These are phyloP conservation scores for Trypanosoma avium DNA, from an alignment of 208 protist species.

Conservation along the genomic window DNA sequence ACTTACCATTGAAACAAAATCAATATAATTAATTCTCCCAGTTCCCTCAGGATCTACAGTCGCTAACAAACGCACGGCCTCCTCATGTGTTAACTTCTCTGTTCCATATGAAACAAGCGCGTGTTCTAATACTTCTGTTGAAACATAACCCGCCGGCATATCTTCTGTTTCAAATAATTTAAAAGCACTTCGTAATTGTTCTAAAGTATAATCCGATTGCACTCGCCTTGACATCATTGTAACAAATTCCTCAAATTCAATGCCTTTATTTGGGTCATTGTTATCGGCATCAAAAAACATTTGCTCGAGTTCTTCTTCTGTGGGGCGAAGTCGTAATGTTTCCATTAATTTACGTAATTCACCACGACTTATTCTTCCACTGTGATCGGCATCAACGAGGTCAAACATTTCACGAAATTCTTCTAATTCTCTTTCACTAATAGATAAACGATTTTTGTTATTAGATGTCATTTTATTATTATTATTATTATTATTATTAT, in stretches of 20 bases:
- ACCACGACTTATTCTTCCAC: constrained; percentile 62
- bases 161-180: constrained; percentile 91
- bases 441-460: constrained; percentile 3
- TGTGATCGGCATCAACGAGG: constrained; percentile 83
- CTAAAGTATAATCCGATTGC: constrained; percentile 81
- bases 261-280: constrained; percentile 29
- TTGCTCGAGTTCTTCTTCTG: constrained; percentile 82
- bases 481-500: background rate
- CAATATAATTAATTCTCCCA: constrained; percentile 87
- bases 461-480: background rate
- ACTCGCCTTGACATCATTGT: constrained; percentile 84
- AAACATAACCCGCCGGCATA: constrained; percentile 75
- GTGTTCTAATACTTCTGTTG: constrained; percentile 81
- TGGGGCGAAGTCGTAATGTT: constrained; percentile 80
- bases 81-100: constrained; percentile 80
- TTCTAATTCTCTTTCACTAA: constrained; percentile 66
- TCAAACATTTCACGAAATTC: constrained; percentile 94
- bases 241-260: constrained; percentile 90
- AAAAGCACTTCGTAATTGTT: constrained; percentile 88
- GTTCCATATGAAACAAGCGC: constrained; percentile 89
- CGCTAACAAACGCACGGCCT: constrained; percentile 73
- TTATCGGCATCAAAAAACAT: constrained; percentile 71
- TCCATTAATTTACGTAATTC: constrained; percentile 89
- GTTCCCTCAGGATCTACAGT: constrained; percentile 80
- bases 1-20: constrained; percentile 85